Base-by-base conservation (phyloP, 805 yeast species). In the Candida michaelii region DNA sequence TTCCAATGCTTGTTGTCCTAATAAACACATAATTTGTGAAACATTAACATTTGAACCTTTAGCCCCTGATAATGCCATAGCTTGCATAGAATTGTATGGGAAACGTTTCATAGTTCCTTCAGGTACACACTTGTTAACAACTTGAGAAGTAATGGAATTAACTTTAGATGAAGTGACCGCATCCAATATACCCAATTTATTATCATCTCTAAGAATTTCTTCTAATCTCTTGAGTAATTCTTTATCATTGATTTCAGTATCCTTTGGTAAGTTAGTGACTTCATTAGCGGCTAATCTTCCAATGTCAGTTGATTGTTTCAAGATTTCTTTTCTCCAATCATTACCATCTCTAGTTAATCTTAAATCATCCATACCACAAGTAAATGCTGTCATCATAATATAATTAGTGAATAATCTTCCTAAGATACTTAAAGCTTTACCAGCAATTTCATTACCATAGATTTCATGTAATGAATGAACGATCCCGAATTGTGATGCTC, bases 361-460 rank as follows among this genome's bases (percentile, higher is more conserved):
- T 64, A 93, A 75, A 71, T 93, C 99, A 63, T 93, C 99, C 99
- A 93, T 95, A 77, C 99, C 99, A 82, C 99, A 93, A 6, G 99
- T 93, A 61, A 93, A 87, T 1, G 97, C 98, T 44, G 88, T 85
- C 71, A 81, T 77, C 79, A 85, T 90, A 58, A 85, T 89, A 65
- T 89, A 93, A 64, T 87, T 89, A 16, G 99, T 95, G 70, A 95
- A 91, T 42, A 93, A 74, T 57, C 99, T 79, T 50, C 99, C 98
- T 47, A 93, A 75, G n/a, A 91, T 95, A 38, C 95, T 85, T 37
- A 93, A 72, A 5, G 93, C 77, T 59, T 86, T 84, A 46, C 97
- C 97, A 15, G 98, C 97, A 55, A 83, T 78, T 39, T 77, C 79
- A 9, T 97, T 83, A 11, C 99, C 99, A 63, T 91, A 93, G 14